Conservation (phyloP, 2,329 filamentous ascomycete genomes). For the Microcyclospora pomicola region DNA sequence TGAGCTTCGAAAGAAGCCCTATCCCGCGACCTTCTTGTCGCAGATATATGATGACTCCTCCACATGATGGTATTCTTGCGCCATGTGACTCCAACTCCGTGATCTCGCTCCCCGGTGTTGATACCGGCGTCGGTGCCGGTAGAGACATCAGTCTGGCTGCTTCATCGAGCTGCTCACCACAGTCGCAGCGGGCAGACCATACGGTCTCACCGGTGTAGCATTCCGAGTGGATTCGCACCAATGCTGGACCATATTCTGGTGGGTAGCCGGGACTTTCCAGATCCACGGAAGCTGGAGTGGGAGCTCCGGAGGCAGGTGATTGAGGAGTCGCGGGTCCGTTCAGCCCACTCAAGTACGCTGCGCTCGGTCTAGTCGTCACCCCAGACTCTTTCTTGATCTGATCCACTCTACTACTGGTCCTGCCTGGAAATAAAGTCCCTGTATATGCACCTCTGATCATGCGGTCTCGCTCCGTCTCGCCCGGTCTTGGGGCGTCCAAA, state of each 20-base stretch:
- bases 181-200: conserved; percentile 95
- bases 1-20: conserved; percentile 85
- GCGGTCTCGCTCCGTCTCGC: conserved; percentile 75
- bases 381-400: conserved; percentile 29
- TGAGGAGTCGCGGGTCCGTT: conserved; percentile 5
- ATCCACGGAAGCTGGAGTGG: not conserved
- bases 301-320: not conserved
- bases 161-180: conserved; percentile 93
- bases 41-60: conserved; percentile 89
- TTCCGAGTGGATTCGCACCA: conserved; percentile 93
- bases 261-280: conserved; percentile 8
- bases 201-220: conserved; percentile 98
- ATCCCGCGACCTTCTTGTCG: conserved; percentile 94
- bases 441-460: conserved; percentile 93
- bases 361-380: conserved; percentile 12
- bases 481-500: conserved; percentile 56
- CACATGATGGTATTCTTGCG: conserved; percentile 36
- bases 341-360: conserved; percentile 8
- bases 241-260: conserved; percentile 39
- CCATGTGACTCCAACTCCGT: conserved; percentile 4
- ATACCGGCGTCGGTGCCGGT: conserved; percentile 15
- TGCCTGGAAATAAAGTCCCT: conserved; percentile 72
- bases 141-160: conserved; percentile 75
- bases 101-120: conserved; percentile 15
- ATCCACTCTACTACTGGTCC: conserved; percentile 59